Conservation (phyloP, 352 stramenopile species). For the Globisporangium alternatum region DNA sequence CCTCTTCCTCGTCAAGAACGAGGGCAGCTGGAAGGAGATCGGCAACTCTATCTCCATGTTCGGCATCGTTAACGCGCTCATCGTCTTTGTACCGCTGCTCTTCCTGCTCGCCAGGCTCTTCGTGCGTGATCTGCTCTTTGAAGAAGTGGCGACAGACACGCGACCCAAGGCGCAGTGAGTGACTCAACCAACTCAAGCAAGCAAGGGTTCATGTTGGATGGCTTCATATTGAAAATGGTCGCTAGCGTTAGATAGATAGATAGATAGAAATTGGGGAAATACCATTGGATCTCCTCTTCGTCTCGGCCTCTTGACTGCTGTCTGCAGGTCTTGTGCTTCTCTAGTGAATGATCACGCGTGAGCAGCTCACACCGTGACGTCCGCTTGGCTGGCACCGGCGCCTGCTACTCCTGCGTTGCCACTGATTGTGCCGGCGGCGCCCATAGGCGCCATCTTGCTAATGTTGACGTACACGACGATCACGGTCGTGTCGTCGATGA, state of each 20-base stretch:
- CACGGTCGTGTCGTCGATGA: constrained; percentile 99
- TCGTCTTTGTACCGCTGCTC: constrained; percentile 30
- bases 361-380: not conserved
- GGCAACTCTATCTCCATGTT: constrained; percentile 50
- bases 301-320: not conserved
- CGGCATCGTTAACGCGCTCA: constrained; percentile 7
- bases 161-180: constrained; percentile 8
- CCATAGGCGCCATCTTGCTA: constrained; percentile 28
- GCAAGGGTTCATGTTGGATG: not conserved
- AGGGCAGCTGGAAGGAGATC: constrained; percentile 88
- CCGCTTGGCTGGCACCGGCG: not conserved
- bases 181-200: not conserved
- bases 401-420: not conserved
- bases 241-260: constrained; percentile 3
- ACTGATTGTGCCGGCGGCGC: constrained; percentile 4
- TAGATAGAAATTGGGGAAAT: not conserved
- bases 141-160: not conserved
- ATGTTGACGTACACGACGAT: constrained; percentile 95
- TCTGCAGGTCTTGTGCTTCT: not conserved
- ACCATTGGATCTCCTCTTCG: constrained; percentile 2
- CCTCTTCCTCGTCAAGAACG: constrained; percentile 78
- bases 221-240: constrained; percentile 1
- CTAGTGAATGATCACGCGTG: not conserved
- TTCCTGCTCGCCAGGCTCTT: constrained; percentile 17
- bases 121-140: constrained; percentile 8